A percentile compares a stretch with the other conserved stretches of the same genome.
These are phyloP conservation scores for Cystobasidium slooffiae DNA, from an alignment of 1,284 basidiomycete genomes.

Conservation along the genomic window DNA sequence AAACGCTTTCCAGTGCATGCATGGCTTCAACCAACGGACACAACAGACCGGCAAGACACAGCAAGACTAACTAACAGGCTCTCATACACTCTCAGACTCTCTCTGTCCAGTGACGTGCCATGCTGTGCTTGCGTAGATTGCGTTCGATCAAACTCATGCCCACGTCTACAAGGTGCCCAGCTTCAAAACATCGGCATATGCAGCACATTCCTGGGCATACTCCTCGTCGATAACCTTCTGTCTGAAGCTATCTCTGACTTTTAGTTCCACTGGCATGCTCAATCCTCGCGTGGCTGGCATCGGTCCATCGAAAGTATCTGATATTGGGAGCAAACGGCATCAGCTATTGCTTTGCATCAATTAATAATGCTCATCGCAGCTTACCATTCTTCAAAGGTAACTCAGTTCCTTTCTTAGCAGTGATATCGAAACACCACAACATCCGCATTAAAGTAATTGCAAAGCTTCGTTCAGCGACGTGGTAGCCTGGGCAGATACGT, in stretches of 20 bases:
- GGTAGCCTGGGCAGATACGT: constrained; percentile 13
- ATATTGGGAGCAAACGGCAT: background rate
- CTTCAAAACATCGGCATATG: constrained; percentile 2
- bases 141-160: background rate
- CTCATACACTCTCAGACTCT: background rate
- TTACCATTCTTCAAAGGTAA: constrained; percentile 13
- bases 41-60: background rate
- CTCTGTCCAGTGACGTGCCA: background rate
- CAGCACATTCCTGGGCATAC: background rate
- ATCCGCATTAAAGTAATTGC: constrained; percentile 1
- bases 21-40: background rate
- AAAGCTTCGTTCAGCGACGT: constrained; percentile 18
- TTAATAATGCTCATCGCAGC: background rate
- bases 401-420: background rate
- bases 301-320: constrained; percentile 1
- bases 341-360: background rate
- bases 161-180: background rate
- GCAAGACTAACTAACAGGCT: background rate
- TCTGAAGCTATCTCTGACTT: background rate
- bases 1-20: background rate
- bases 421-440: constrained; percentile 14
- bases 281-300: constrained; percentile 5
- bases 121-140: background rate
- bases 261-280: constrained; percentile 7
- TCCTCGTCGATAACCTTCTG: constrained; percentile 2